Evolutionary conservation across 148 eudicot species (phyloP), one percentile per base, ranked within the genome.

Genomic region (Silene conica): DNA sequence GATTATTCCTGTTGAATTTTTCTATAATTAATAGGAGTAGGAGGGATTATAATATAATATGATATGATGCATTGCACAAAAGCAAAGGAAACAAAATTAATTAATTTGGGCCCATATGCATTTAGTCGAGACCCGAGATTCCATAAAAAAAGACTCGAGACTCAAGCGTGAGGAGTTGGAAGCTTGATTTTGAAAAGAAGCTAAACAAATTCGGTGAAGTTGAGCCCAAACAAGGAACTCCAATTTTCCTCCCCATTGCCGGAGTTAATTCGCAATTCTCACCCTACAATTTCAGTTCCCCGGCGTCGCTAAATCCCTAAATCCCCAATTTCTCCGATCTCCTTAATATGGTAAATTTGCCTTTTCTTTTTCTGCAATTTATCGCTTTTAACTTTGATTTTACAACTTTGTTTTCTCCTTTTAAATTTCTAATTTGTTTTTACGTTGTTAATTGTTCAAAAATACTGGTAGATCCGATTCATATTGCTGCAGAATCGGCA

Each of bases 401-500:
- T n/a, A n/a, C 50, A 46, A 12, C 7, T 1, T 4, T 4, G 10
- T 5, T 19, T 20, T 11, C 5, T 3, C 26, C 2, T 31, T 5
- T 1, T 22, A 1, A 3, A 22, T 72, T 6, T 54, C 6, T 20
- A 3, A 23, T 19, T 19, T 0, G 8, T n/a, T 18, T 4, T 55
- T 28, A 48, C 12, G 11, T 48, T 48, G 54, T 60, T 19, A 5
- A 34, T 34, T 34, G 41, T 34, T 34, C 41, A 34, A 45, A 52
- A 23, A 67, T 67, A 50, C 25, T 80, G 67, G 79, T 71, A 85
- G 83, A 85, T 85, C 83, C 75, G 85, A 22, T 85, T 85, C 74
- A 85, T 82, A 74, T 21, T 82, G 79, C 28, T 85, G 13, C 87
- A 84, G 75, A 84, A 84, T 70, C 54, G 85, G 67, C 85, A 82